Base-by-base conservation (phyloP, 495 filamentous ascomycete species). In the Podospora appendiculata region DNA sequence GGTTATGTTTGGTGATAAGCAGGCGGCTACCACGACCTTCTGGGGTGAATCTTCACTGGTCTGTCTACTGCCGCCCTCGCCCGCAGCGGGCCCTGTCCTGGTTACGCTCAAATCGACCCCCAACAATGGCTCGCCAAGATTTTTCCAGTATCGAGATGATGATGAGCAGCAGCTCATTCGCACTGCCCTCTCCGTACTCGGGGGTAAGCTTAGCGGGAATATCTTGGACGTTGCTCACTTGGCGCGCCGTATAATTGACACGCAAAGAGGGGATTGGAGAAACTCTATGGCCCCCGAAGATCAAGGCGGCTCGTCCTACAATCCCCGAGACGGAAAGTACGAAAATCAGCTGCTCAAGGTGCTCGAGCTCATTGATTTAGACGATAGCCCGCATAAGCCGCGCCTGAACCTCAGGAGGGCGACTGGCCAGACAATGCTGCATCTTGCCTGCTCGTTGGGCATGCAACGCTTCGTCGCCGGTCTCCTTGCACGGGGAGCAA, bases 1-100 rank as follows among this genome's bases (percentile, higher is more conserved):
- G 50, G 89, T 95, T 52, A 84, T 90, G 58, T 96, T 96, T 66
- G 91, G 90, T 14, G 83, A 89, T 42, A 77, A 75, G 4, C 73
- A 81, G 35, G 91, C 92, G 9, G 85, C 82, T 1, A 87, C 85
- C 9, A 92, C 88, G 10, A 88, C 86, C 1, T 94, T 77, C 59
- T 95, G 89, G 84, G 87, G 88, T 18, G 80, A 86, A 47, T 84
- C 80, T 41, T 87, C 86, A 16, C 73, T 96, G n/a, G 88, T 94
- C 40, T 95, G 89, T 61, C 70, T 90, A 35, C 74, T 91, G 0
- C 92, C 92, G 18, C 89, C 91, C 3, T 82, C 84, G 32, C 67
- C 79, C 11, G 72, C 74, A 41, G 74, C 88, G 1, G 88, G 90
- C 11, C 67, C 77, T 35, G 92, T 96, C 2, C 72, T 79, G 8